Evolutionary conservation across 148 eudicot genomes (phyloP).

Genomic region (Heliosperma pusillum): DNA sequence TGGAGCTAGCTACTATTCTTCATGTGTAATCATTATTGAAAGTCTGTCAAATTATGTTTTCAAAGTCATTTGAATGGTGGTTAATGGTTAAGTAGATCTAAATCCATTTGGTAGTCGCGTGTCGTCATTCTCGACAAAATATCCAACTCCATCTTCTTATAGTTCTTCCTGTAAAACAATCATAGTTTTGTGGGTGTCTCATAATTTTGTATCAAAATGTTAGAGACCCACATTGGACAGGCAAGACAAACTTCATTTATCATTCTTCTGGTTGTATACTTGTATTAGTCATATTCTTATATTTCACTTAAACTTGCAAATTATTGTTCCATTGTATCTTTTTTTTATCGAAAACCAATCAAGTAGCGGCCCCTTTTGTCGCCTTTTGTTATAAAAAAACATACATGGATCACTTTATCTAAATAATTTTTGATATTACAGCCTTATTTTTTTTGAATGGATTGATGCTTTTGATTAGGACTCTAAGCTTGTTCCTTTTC

Average conservation of each 20-base stretch:
- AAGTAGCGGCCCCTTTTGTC: not conserved
- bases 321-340: not conserved
- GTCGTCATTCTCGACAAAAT: not conserved
- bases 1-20: not conserved
- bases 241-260: not conserved
- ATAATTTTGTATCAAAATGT: not conserved
- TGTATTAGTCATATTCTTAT: not conserved
- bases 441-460: not conserved
- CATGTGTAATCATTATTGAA: not conserved
- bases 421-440: not conserved
- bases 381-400: not conserved
- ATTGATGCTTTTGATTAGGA: slow-evolving; percentile 1
- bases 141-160: not conserved
- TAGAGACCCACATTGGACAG: not conserved
- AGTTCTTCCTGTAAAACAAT: not conserved
- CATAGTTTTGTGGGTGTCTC: not conserved
- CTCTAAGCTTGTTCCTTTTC: not conserved
- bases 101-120: not conserved
- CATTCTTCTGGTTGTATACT: not conserved
- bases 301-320: not conserved
- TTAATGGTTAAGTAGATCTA: not conserved
- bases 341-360: not conserved
- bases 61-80: not conserved
- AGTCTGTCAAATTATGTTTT: not conserved
- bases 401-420: slow-evolving; percentile 2